Conservation (phyloP, 768 basidiomycete genomes). For the Boletellus sp. region DNA sequence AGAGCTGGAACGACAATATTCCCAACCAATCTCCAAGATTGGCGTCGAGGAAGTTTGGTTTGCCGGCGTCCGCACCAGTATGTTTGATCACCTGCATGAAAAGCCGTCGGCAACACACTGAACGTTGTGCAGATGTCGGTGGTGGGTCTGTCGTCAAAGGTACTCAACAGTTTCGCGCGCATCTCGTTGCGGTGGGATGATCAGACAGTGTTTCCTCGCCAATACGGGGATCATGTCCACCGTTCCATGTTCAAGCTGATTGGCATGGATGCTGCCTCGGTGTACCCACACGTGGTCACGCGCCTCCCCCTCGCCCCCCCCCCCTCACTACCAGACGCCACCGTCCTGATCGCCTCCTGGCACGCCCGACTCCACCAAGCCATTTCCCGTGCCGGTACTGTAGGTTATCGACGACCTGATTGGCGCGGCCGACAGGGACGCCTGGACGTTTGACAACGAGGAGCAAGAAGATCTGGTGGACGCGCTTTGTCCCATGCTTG, state of each 20-base stretch:
- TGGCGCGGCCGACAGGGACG: constrained; percentile 17
- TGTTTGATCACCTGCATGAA: constrained; percentile 23
- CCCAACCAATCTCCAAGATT: constrained; percentile 38
- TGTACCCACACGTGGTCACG: constrained; percentile 43
- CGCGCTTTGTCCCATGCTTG: constrained; percentile 48
- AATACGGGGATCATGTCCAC: constrained; percentile 55
- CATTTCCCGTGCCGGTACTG: constrained; percentile 12
- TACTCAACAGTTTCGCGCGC: constrained; percentile 58
- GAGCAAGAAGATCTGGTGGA: constrained; percentile 65
- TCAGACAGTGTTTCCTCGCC: constrained; percentile 59
- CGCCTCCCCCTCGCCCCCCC: too few species aligned
- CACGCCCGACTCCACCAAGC: constrained; percentile 11
- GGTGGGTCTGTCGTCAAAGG: constrained; percentile 65
- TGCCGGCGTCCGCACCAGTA: constrained; percentile 68
- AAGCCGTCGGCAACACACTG: not conserved
- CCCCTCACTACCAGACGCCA: constrained; percentile 32
- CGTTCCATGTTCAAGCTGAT: constrained; percentile 38
- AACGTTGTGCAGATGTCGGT: constrained; percentile 55
- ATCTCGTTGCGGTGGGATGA: constrained; percentile 78
- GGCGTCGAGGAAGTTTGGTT: constrained; percentile 82
- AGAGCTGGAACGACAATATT: constrained; percentile 43
- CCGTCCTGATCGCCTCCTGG: constrained; percentile 10
- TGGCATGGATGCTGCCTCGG: constrained; percentile 45
- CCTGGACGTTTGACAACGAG: constrained; percentile 36
- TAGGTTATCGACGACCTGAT: constrained; percentile 10